Conservation (phyloP, 257 asterid species). For the Solanum pennellii region DNA sequence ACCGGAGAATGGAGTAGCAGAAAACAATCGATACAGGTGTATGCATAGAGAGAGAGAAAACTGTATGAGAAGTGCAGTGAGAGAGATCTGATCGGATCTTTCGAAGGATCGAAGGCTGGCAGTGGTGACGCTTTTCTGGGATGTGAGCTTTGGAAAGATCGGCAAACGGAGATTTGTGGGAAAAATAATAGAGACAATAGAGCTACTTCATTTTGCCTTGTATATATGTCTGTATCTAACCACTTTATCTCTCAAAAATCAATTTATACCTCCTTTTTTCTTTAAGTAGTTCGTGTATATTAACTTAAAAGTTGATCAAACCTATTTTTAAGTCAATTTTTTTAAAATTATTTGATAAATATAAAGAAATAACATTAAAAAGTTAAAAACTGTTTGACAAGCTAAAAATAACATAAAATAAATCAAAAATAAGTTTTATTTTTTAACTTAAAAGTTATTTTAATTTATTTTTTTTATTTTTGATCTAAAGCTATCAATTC, state of each 20-base stretch:
- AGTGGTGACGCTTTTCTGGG: neutral
- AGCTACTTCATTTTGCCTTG: neutral
- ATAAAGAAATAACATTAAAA: too few relatives aligned
- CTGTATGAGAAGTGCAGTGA: neutral
- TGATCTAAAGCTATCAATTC: too few relatives aligned
- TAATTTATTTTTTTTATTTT: too few relatives aligned
- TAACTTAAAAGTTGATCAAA: too few relatives aligned
- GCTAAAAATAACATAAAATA: too few relatives aligned
- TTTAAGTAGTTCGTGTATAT: too few relatives aligned
- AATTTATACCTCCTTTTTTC: neutral
- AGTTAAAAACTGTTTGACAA: too few relatives aligned
- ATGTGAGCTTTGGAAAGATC: conserved; percentile 30
- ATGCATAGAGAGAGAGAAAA: neutral
- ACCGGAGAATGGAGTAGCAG: neutral
- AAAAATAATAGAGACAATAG: neutral
- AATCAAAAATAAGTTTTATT: too few relatives aligned
- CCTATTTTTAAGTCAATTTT: too few relatives aligned
- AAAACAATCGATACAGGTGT: too few relatives aligned
- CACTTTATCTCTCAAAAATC: neutral
- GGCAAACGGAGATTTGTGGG: conserved; percentile 30
- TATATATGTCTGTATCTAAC: neutral
- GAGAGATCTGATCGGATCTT: conserved; percentile 50
- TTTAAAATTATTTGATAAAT: too few relatives aligned
- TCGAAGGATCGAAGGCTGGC: neutral
- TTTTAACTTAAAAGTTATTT: too few relatives aligned